A percentile compares a stretch with the other conserved stretches of the same genome.
These are phyloP conservation scores for Neofusicoccum parvum DNA, from an alignment of 2,329 filamentous ascomycete species.

Conservation along the genomic window DNA sequence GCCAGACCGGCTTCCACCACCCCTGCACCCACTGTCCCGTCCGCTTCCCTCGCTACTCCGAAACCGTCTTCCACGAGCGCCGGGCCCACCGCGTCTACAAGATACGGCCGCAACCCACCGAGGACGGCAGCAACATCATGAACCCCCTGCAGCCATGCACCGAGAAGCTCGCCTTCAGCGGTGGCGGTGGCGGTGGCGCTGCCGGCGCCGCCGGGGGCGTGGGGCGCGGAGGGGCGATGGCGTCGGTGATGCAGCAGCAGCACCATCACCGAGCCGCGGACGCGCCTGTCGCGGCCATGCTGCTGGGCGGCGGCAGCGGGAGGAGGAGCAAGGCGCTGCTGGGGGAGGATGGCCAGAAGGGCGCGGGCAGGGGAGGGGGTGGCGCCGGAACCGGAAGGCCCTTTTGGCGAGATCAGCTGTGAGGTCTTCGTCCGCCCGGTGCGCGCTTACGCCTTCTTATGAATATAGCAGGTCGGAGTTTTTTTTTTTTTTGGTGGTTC, in stretches of 20 bases:
- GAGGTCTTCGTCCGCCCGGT: too few relatives aligned
- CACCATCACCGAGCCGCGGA: neutral
- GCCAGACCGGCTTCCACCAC: neutral
- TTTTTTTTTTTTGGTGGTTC: too few relatives aligned
- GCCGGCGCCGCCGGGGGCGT: neutral
- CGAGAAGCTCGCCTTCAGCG: neutral
- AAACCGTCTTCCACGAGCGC: conserved; percentile 23
- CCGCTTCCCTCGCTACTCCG: neutral
- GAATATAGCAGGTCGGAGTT: too few relatives aligned
- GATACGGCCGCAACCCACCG: neutral
- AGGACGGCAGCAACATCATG: neutral
- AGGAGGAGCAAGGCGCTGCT: neutral
- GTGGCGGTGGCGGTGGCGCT: neutral
- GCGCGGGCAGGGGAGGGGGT: too few relatives aligned
- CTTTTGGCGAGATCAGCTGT: too few relatives aligned
- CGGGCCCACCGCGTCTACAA: conserved; percentile 19
- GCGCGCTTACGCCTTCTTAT: too few relatives aligned
- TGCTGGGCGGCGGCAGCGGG: neutral
- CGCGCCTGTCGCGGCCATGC: neutral
- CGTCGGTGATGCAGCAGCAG: neutral
- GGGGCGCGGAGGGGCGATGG: neutral
- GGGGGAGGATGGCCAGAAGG: neutral
- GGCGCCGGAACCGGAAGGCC: too few relatives aligned
- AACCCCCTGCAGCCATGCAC: neutral
- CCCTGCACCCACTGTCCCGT: neutral